Evolutionary conservation across 2,329 filamentous ascomycete genomes (phyloP).

Genomic region (Colletotrichum sp.): DNA sequence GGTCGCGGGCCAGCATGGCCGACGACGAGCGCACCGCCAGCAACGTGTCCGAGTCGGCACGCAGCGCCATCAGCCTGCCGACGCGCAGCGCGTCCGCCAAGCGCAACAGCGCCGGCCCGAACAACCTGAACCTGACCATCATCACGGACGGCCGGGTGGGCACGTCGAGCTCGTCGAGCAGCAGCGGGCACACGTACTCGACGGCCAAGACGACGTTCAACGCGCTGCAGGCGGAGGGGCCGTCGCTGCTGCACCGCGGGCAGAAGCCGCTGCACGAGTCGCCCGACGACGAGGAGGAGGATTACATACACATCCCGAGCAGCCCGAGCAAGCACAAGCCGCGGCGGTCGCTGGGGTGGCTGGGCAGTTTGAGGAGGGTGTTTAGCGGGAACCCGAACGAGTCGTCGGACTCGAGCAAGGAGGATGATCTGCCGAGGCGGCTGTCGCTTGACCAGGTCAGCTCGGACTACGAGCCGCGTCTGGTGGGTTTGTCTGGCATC

Average conservation of each 20-base stretch:
- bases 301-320: slow-evolving; percentile 41
- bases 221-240: slow-evolving; percentile 58
- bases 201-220: slow-evolving; percentile 60
- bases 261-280: not conserved
- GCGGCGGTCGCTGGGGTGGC: slow-evolving; percentile 58
- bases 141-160: slow-evolving; percentile 17
- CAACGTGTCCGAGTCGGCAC: slow-evolving; percentile 60
- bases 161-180: slow-evolving; percentile 41
- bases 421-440: slow-evolving; percentile 23
- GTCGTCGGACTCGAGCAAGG: slow-evolving; percentile 28
- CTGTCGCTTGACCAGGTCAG: slow-evolving; percentile 37
- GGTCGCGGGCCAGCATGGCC: slow-evolving; percentile 33
- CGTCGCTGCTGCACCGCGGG: slow-evolving; percentile 46
- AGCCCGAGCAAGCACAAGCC: slow-evolving; percentile 64
- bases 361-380: slow-evolving; percentile 71
- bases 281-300: slow-evolving; percentile 41
- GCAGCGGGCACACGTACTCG: slow-evolving; percentile 49
- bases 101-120: not conserved
- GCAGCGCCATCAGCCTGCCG: slow-evolving; percentile 45
- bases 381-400: slow-evolving; percentile 52
- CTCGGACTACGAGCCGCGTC: slow-evolving; percentile 49
- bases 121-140: slow-evolving; percentile 19
- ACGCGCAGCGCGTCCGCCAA: slow-evolving; percentile 33
- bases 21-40: slow-evolving; percentile 61
- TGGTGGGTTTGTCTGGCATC: slow-evolving; percentile 51